A percentile compares a stretch with the other conserved stretches of the same genome.
Conservation (phyloP, 1,284 basidiomycete genomes). For the Marasmius fiardii region DNA sequence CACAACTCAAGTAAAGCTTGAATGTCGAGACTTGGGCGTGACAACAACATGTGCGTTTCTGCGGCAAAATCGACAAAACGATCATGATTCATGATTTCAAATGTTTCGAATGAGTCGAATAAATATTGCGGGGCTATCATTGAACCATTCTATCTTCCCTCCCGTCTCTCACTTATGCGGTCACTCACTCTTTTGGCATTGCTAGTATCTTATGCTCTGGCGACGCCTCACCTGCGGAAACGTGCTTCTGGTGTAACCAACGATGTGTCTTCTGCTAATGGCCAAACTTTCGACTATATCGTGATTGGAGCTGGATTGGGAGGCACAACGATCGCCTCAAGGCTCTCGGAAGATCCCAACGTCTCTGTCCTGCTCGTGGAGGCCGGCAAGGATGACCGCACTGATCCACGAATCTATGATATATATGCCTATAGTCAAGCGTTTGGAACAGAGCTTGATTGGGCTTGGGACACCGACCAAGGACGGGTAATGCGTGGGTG, state of each 20-base stretch:
- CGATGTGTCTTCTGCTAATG: slow-evolving; percentile 25
- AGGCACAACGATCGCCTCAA: slow-evolving; percentile 58
- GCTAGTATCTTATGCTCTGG: not conserved
- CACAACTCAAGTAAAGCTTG: no score
- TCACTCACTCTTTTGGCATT: slow-evolving; percentile 3
- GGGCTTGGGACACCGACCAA: slow-evolving; percentile 46
- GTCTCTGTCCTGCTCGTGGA: slow-evolving; percentile 57
- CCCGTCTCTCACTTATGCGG: not conserved
- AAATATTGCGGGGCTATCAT: no score
- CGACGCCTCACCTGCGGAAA: slow-evolving; percentile 23
- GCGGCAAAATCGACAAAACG: no score
- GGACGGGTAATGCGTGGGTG: slow-evolving; percentile 44
- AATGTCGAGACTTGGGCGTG: no score
- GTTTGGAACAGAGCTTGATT: slow-evolving; percentile 45
- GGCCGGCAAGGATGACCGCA: slow-evolving; percentile 49
- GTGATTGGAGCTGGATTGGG: slow-evolving; percentile 63
- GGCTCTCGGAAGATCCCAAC: slow-evolving; percentile 53
- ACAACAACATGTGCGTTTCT: no score
- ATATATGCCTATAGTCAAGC: slow-evolving; percentile 45
- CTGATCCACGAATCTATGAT: slow-evolving; percentile 43
- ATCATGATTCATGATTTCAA: no score
- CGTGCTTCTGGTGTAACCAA: slow-evolving; percentile 34
- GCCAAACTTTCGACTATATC: slow-evolving; percentile 61
- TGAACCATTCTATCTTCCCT: no score
- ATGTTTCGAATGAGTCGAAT: no score